phyloP scores from a whole-genome alignment of 1,284 basidiomycete genomes.

The Pholiota adiposa region DNA sequence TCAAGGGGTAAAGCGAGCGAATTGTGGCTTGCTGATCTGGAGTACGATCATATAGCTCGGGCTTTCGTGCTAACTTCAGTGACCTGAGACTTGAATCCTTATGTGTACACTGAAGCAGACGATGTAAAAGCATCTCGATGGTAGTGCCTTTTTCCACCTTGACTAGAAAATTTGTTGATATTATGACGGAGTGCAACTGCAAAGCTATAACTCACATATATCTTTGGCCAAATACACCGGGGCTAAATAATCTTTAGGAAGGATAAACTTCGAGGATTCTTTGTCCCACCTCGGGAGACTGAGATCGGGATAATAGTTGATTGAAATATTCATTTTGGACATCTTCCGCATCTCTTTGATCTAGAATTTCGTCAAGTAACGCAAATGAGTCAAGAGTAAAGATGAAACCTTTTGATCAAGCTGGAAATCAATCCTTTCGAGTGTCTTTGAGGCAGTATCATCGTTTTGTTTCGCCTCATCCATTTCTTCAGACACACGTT shows the following conservation, averaged over 20 bases:
- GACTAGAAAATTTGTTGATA: neutral
- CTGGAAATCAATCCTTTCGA: neutral
- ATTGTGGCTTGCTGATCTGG: neutral
- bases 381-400: neutral
- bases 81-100: neutral
- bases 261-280: neutral
- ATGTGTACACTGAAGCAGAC: neutral
- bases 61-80: neutral
- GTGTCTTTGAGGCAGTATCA: neutral
- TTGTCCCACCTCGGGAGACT: neutral
- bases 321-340: neutral
- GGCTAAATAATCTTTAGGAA: neutral
- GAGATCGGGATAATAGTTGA: neutral
- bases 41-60: neutral
- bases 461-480: neutral
- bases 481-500: neutral
- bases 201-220: neutral
- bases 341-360: neutral
- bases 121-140: neutral
- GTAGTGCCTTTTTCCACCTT: neutral
- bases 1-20: neutral
- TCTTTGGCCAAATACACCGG: neutral
- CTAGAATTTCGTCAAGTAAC: neutral
- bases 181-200: neutral
- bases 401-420: neutral